Conservation (phyloP, 1,284 basidiomycete genomes). For the Hortiboletus rubellus region DNA sequence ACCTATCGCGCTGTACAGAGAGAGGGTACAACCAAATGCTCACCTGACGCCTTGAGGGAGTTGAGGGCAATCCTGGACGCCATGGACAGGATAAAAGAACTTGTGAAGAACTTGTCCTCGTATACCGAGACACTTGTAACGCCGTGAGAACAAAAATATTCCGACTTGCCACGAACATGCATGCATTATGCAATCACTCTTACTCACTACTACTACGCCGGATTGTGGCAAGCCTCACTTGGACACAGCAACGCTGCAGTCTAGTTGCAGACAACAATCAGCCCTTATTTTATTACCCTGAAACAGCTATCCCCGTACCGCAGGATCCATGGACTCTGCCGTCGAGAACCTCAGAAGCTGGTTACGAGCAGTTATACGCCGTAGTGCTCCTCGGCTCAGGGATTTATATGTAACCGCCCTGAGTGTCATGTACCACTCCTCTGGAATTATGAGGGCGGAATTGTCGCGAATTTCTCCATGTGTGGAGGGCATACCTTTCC, state of each 20-base stretch:
- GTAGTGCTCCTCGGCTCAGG: background rate
- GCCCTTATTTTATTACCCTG: too few species aligned
- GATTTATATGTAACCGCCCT: background rate
- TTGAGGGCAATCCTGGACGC: slow-evolving; percentile 70
- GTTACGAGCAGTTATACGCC: too few species aligned
- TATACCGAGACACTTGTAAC: slow-evolving; percentile 20
- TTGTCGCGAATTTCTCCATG: background rate
- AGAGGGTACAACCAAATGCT: slow-evolving; percentile 15
- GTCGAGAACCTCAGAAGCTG: too few species aligned
- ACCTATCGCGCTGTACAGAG: background rate
- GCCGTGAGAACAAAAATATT: slow-evolving; percentile 43
- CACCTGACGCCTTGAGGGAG: slow-evolving; percentile 63
- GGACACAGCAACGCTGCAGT: too few species aligned
- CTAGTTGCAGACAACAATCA: too few species aligned
- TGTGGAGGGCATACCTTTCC: background rate
- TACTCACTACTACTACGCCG: background rate
- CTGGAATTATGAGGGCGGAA: background rate
- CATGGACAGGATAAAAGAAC: slow-evolving; percentile 42
- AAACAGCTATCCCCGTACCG: background rate
- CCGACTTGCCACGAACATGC: slow-evolving; percentile 44
- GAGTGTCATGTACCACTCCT: background rate
- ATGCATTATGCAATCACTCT: slow-evolving; percentile 19
- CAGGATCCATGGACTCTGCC: background rate
- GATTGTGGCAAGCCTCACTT: too few species aligned
- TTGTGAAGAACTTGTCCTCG: slow-evolving; percentile 22